phyloP scores from a whole-genome alignment of 1,139 yeast species.

The Yamadazyma triangularis region DNA sequence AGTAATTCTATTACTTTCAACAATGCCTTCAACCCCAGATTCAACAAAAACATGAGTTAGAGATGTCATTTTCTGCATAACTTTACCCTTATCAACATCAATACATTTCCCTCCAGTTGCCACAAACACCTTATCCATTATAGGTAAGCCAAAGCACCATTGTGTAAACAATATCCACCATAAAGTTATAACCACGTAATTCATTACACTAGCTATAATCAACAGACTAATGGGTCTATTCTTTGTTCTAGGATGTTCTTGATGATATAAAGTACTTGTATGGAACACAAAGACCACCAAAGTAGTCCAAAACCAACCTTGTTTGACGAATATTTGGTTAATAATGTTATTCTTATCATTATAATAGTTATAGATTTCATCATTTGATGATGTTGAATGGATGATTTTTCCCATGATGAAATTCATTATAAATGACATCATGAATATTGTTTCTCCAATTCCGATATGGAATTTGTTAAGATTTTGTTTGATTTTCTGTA shows the following conservation, averaged over 20 bases:
- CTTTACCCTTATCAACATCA: conserved; percentile 8
- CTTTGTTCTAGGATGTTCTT: conserved; percentile 9
- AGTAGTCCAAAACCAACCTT: conserved; percentile 94
- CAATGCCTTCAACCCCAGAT: conserved; percentile 7
- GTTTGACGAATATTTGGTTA: conserved; percentile 73
- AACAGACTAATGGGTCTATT: conserved; percentile 6
- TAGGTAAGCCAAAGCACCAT: conserved; percentile 83
- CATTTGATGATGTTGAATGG: conserved; percentile 29
- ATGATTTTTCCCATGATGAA: conserved; percentile 29
- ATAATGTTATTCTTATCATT: conserved; percentile 61
- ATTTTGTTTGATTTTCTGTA: background rate
- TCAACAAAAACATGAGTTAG: conserved; percentile 5
- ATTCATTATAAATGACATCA: conserved; percentile 27
- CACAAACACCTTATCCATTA: conserved; percentile 83
- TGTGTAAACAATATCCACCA: conserved; percentile 88
- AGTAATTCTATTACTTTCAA: conserved; percentile 22
- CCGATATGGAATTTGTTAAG: conserved; percentile 9
- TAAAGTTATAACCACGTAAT: conserved; percentile 51
- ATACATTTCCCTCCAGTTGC: conserved; percentile 80
- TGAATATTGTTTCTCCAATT: conserved; percentile 20
- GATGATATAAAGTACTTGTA: conserved; percentile 9
- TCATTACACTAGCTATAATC: conserved; percentile 19
- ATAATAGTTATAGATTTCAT: conserved; percentile 50
- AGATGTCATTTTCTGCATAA: conserved; percentile 1
- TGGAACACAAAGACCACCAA: conserved; percentile 27